Conservation (phyloP, 2,329 filamentous ascomycete genomes). For the Pseudocercospora pini-densiflorae region DNA sequence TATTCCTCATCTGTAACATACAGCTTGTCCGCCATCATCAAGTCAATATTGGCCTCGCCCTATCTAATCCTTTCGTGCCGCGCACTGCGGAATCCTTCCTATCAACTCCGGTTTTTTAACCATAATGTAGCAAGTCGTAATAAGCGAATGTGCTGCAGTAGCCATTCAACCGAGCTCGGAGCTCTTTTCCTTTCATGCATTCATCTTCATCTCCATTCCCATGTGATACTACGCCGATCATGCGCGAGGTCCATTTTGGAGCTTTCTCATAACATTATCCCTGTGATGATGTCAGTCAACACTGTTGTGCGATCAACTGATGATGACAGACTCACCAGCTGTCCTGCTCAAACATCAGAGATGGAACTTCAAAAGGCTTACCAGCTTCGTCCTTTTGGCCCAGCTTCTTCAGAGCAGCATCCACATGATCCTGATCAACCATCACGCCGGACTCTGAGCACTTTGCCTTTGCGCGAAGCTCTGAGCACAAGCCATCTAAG, state of each 20-base stretch:
- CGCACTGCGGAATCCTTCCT: neutral
- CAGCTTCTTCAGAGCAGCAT: slow-evolving; percentile 59
- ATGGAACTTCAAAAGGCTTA: slow-evolving; percentile 14
- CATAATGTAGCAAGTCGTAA: slow-evolving; percentile 18
- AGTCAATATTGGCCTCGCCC: neutral
- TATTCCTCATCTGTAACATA: slow-evolving; percentile 5
- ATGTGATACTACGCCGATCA: neutral
- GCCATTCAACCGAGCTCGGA: neutral
- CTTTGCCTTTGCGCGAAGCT: slow-evolving; percentile 93
- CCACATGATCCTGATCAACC: slow-evolving; percentile 86
- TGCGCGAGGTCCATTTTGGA: slow-evolving; percentile 14
- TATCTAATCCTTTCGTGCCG: slow-evolving; percentile 4
- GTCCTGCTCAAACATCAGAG: slow-evolving; percentile 25
- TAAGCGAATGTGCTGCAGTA: slow-evolving; percentile 6
- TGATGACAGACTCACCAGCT: slow-evolving; percentile 22
- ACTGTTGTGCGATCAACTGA: neutral
- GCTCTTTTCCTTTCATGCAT: neutral
- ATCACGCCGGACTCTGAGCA: slow-evolving; percentile 91
- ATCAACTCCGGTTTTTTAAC: neutral
- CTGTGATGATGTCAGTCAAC: slow-evolving; percentile 1
- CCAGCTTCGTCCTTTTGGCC: slow-evolving; percentile 37
- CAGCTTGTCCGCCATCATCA: slow-evolving; percentile 5
- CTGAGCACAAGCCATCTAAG: slow-evolving; percentile 87
- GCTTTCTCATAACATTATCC: slow-evolving; percentile 24
- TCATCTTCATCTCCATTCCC: neutral